Conservation (phyloP, 257 asterid species). For the Lithospermum erythrorhizon region DNA sequence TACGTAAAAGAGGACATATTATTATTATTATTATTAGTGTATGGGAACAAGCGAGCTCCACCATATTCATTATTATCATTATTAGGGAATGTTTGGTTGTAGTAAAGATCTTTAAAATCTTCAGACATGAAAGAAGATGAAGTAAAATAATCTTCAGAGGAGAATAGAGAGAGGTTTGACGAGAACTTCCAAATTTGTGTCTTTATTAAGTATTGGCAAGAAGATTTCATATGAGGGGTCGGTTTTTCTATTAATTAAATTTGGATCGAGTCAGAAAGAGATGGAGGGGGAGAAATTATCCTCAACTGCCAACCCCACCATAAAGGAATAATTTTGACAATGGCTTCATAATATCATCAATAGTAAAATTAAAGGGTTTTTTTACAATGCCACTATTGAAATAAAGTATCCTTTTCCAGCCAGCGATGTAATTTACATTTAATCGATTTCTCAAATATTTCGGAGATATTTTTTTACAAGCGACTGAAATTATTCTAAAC, state of each 20-base stretch:
- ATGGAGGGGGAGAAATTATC: slow-evolving; percentile 10
- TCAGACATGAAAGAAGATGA: slow-evolving; percentile 45
- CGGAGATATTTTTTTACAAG: slow-evolving; percentile 16
- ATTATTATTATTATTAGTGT: slow-evolving; percentile 13
- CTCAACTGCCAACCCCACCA: slow-evolving; percentile 24
- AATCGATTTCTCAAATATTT: too few species aligned
- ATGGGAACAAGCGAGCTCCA: slow-evolving; percentile 10
- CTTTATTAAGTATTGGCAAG: slow-evolving; percentile 61
- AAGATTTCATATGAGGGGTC: slow-evolving; percentile 30
- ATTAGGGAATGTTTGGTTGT: slow-evolving; percentile 34
- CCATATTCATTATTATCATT: slow-evolving; percentile 16
- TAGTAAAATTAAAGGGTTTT: slow-evolving; percentile 17
- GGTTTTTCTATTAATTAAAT: neutral
- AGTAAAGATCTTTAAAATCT: slow-evolving; percentile 35
- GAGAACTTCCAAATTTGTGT: slow-evolving; percentile 22
- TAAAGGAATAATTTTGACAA: slow-evolving; percentile 23
- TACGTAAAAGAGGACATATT: slow-evolving; percentile 10
- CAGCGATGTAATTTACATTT: too few species aligned
- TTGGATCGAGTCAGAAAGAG: slow-evolving; percentile 8
- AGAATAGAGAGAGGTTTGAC: slow-evolving; percentile 36
- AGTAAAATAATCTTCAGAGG: slow-evolving; percentile 9
- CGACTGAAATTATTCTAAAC: too few species aligned
- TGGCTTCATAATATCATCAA: too few species aligned
- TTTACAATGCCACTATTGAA: slow-evolving; percentile 26
- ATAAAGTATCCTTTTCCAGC: too few species aligned